A percentile compares a stretch with the other conserved stretches of the same genome.
Conservation (phyloP, 441 rosid genomes). For the Theobroma grandiflorum region DNA sequence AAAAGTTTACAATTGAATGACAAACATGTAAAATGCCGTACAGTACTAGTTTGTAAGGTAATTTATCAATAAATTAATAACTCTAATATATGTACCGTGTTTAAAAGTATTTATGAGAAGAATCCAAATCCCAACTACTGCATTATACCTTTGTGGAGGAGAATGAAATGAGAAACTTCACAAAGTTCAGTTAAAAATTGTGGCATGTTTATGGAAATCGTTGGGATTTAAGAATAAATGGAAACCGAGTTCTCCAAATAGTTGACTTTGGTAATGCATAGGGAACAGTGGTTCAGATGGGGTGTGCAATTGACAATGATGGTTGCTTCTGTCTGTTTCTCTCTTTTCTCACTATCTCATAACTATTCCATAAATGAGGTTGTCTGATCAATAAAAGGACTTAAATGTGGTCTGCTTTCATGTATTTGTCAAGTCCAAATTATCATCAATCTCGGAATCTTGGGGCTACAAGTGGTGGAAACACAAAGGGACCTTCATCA, state of each 20-base stretch:
- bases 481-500: background rate
- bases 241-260: background rate
- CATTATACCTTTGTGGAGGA: background rate
- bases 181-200: too few species aligned
- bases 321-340: conserved; percentile 5
- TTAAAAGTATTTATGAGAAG: background rate
- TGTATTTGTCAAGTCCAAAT: conserved; percentile 9
- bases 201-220: background rate
- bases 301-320: background rate
- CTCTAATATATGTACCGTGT: too few species aligned
- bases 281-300: background rate
- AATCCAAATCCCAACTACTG: background rate
- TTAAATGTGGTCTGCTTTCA: conserved; percentile 10
- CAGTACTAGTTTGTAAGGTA: background rate
- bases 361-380: conserved; percentile 12
- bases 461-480: background rate
- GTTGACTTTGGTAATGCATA: background rate
- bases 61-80: too few species aligned
- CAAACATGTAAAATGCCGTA: background rate
- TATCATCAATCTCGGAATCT: background rate
- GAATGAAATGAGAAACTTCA: too few species aligned
- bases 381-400: conserved; percentile 6
- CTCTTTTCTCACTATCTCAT: background rate
- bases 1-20: background rate
- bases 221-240: background rate